phyloP scores from a whole-genome alignment of 306 rosid genomes.

The Trifolium pratense region DNA sequence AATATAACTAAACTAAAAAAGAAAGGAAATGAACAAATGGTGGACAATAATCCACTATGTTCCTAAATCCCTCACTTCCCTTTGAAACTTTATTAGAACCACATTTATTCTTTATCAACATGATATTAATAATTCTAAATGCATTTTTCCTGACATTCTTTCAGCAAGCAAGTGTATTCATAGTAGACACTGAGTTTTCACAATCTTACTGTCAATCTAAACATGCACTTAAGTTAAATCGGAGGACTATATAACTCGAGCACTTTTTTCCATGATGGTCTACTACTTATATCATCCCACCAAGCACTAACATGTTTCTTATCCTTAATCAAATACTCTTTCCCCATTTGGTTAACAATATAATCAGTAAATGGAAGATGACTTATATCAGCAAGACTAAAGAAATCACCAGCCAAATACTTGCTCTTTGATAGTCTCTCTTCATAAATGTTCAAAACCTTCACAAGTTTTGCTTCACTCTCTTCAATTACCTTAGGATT shows the following conservation, averaged over 20 bases:
- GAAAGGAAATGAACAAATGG: neutral
- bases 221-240: neutral
- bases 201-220: neutral
- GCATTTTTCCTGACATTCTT: too few species aligned
- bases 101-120: too few species aligned
- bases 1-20: neutral
- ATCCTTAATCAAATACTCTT: conserved; percentile 42
- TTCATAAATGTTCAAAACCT: conserved; percentile 60
- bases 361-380: conserved; percentile 52
- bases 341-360: conserved; percentile 48
- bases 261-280: conserved; percentile 61
- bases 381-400: conserved; percentile 62
- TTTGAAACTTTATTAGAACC: neutral
- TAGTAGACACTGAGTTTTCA: too few species aligned
- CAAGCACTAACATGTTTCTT: conserved; percentile 55
- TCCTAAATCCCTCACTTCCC: neutral
- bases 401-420: conserved; percentile 64
- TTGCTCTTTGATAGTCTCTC: conserved; percentile 58
- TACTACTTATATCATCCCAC: conserved; percentile 59
- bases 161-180: too few species aligned
- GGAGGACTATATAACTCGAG: conserved; percentile 23
- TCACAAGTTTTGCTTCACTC: conserved; percentile 53
- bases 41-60: neutral
- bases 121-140: neutral
- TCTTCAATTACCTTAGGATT: conserved; percentile 55